phyloP scores from a whole-genome alignment of 306 rosid genomes.

The Urtica urens region DNA sequence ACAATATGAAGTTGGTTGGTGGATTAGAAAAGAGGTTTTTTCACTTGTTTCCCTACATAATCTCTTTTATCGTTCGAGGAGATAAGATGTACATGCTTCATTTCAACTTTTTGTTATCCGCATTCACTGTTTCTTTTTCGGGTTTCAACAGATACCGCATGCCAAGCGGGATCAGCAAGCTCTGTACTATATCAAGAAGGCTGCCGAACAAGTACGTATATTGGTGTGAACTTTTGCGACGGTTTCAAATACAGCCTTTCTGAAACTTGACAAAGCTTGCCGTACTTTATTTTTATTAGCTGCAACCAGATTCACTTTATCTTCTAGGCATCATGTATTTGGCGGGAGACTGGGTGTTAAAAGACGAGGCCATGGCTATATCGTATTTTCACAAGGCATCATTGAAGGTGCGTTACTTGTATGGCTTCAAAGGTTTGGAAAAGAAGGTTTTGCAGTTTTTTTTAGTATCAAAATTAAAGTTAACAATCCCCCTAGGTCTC shows the following conservation, averaged over 20 bases:
- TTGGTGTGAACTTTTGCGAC: too few relatives aligned
- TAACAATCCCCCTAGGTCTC: too few relatives aligned
- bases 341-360: slow-evolving; percentile 76
- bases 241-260: too few relatives aligned
- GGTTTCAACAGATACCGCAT: slow-evolving; percentile 51
- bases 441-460: not conserved
- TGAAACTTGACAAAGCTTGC: slow-evolving; percentile 29
- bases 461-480: too few relatives aligned
- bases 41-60: slow-evolving; percentile 7
- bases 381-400: slow-evolving; percentile 95
- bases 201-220: slow-evolving; percentile 75
- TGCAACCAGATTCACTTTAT: slow-evolving; percentile 93
- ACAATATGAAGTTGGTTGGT: slow-evolving; percentile 79
- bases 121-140: slow-evolving; percentile 4
- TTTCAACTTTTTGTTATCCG: not conserved
- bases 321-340: slow-evolving; percentile 82
- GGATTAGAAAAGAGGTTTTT: slow-evolving; percentile 69
- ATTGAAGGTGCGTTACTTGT: slow-evolving; percentile 50
- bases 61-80: not conserved
- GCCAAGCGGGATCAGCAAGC: slow-evolving; percentile 88
- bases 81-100: too few relatives aligned
- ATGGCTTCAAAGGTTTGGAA: not conserved
- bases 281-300: slow-evolving; percentile 51
- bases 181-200: slow-evolving; percentile 84
- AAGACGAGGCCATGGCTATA: slow-evolving; percentile 62